Evolutionary conservation across 2,329 filamentous ascomycete species (phyloP).

Genomic region (Ceratocystis papillata): DNA sequence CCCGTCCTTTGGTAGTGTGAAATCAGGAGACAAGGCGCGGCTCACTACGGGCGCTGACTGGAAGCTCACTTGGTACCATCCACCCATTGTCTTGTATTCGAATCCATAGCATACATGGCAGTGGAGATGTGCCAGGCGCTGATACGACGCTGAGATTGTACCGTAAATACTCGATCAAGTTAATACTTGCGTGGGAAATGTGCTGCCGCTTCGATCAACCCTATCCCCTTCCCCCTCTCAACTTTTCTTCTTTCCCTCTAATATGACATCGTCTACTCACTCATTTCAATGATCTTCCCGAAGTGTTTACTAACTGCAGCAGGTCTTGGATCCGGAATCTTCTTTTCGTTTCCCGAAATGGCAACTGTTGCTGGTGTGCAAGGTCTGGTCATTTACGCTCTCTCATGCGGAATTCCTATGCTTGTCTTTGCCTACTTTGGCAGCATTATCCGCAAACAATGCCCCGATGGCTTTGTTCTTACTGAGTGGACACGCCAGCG

Average conservation of each 20-base stretch:
- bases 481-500: slow-evolving; percentile 76
- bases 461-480: slow-evolving; percentile 71
- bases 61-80: slow-evolving; percentile 21
- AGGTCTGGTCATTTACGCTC: slow-evolving; percentile 64
- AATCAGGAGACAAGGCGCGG: slow-evolving; percentile 33
- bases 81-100: slow-evolving; percentile 6
- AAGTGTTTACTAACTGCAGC: slow-evolving; percentile 35
- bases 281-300: slow-evolving; percentile 24
- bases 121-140: slow-evolving; percentile 17
- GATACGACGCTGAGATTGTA: slow-evolving; percentile 80
- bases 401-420: slow-evolving; percentile 61
- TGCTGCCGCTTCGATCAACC: slow-evolving; percentile 67
- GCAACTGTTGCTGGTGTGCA: slow-evolving; percentile 70
- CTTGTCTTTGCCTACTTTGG: slow-evolving; percentile 64
- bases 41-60: slow-evolving; percentile 76
- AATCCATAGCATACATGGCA: background rate
- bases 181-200: slow-evolving; percentile 98
- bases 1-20: slow-evolving; percentile 8
- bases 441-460: slow-evolving; percentile 67
- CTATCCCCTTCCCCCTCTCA: slow-evolving; percentile 29
- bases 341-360: slow-evolving; percentile 73
- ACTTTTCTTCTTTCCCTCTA: slow-evolving; percentile 13
- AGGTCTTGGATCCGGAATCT: slow-evolving; percentile 75
- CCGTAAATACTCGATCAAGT: slow-evolving; percentile 97
- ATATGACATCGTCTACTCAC: background rate